These are phyloP conservation scores for Russula emetica DNA, from an alignment of 768 basidiomycete genomes.

Conservation along the genomic window DNA sequence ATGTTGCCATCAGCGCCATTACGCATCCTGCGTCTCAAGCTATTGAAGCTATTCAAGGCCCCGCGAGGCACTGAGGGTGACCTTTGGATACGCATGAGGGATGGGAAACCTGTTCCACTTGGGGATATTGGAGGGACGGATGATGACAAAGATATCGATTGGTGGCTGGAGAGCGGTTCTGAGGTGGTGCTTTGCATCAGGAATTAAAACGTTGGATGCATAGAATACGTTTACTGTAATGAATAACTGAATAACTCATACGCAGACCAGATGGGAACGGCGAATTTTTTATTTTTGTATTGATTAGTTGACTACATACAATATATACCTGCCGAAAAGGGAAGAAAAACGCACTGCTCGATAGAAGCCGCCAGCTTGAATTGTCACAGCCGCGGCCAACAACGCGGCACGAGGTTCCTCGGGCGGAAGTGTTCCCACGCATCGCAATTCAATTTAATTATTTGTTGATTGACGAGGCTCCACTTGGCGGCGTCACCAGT, in stretches of 20 bases:
- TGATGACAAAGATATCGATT: conserved; percentile 54
- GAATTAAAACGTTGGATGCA: not conserved
- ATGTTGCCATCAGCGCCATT: conserved; percentile 69
- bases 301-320: conserved; percentile 10
- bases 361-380: not conserved
- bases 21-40: conserved; percentile 57
- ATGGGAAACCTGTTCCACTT: conserved; percentile 46
- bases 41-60: conserved; percentile 37
- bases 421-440: not conserved
- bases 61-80: conserved; percentile 35
- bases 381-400: not conserved
- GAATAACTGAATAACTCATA: conserved; percentile 1
- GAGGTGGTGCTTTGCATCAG: conserved; percentile 33
- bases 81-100: conserved; percentile 56
- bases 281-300: not conserved
- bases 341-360: conserved; percentile 4
- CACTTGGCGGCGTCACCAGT: not conserved
- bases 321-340: not conserved
- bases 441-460: not conserved
- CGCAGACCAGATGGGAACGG: not conserved
- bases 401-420: not conserved
- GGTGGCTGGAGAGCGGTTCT: conserved; percentile 61
- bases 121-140: conserved; percentile 28
- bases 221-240: not conserved
- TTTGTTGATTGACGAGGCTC: not conserved